Evolutionary conservation across 164 flowering plant genomes (phyloP).

Genomic region (Buxus sempervirens): DNA sequence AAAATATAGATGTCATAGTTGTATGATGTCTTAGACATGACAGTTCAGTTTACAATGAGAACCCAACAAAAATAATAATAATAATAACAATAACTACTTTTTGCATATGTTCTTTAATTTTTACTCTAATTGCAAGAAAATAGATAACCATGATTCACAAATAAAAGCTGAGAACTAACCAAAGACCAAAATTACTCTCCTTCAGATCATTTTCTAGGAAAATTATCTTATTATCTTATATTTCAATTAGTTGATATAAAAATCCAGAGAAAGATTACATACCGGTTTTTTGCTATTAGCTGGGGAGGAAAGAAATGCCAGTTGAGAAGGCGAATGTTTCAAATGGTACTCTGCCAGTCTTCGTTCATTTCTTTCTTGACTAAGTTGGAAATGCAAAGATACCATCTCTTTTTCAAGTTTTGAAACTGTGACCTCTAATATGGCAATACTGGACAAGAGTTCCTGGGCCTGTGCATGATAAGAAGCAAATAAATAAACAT

Average conservation of each 20-base stretch:
- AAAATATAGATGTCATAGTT: no score
- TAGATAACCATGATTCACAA: no score
- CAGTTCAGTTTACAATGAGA: no score
- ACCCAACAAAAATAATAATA: no score
- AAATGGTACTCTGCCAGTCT: slow-evolving; percentile 58
- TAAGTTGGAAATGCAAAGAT: slow-evolving; percentile 60
- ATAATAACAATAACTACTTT: no score
- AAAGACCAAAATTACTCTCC: background rate
- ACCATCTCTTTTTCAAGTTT: slow-evolving; percentile 61
- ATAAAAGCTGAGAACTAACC: no score
- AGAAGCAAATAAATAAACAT: background rate
- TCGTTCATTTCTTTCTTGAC: slow-evolving; percentile 82
- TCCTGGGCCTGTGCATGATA: slow-evolving; percentile 49
- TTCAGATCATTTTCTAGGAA: background rate
- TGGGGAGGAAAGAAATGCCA: slow-evolving; percentile 21
- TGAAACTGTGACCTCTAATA: slow-evolving; percentile 54
- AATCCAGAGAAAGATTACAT: slow-evolving; percentile 1
- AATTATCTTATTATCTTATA: background rate
- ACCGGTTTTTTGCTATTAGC: slow-evolving; percentile 17
- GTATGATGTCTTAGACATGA: no score
- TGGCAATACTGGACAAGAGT: slow-evolving; percentile 48
- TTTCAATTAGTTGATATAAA: background rate
- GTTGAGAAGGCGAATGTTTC: slow-evolving; percentile 37
- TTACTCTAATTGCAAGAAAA: no score
- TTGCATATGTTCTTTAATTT: no score